Conservation (phyloP, 2,329 filamentous ascomycete species). For the Emergomyces pasteurianus region DNA sequence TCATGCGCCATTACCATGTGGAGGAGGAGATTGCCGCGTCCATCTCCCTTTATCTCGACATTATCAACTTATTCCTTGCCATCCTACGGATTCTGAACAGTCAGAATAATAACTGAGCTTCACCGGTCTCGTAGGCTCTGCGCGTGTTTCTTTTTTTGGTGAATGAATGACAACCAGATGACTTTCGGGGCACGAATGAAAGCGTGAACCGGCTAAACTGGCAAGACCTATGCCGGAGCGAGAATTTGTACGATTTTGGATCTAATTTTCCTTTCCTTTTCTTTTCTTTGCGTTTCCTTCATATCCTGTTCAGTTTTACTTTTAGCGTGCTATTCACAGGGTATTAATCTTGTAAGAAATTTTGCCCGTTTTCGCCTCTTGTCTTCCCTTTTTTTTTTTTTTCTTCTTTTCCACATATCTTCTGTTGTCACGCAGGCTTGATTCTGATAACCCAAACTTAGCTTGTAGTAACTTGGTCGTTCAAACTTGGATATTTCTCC, state of each 20-base stretch:
- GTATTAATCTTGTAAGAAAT: background rate
- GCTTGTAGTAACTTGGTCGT: background rate
- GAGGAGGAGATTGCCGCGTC: conserved; percentile 96
- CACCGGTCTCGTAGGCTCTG: background rate
- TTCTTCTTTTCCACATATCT: background rate
- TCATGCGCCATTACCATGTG: conserved; percentile 91
- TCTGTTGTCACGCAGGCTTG: background rate
- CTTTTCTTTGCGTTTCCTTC: background rate
- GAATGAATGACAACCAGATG: background rate
- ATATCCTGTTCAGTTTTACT: background rate
- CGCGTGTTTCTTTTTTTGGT: background rate
- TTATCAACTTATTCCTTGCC: conserved; percentile 93
- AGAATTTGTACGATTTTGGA: background rate
- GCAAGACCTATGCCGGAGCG: background rate
- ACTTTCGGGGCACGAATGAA: background rate
- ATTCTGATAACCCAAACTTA: background rate
- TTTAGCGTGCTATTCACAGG: background rate
- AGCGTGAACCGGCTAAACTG: background rate
- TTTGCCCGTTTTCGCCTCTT: background rate
- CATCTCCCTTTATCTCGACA: conserved; percentile 88
- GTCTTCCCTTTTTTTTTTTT: background rate
- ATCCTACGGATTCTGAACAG: conserved; percentile 95
- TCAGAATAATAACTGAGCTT: conserved; percentile 72
- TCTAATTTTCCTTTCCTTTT: background rate
- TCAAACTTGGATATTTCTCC: background rate